phyloP scores from a whole-genome alignment of 176 grass and related monocot species.

The Zizania latifolia region DNA sequence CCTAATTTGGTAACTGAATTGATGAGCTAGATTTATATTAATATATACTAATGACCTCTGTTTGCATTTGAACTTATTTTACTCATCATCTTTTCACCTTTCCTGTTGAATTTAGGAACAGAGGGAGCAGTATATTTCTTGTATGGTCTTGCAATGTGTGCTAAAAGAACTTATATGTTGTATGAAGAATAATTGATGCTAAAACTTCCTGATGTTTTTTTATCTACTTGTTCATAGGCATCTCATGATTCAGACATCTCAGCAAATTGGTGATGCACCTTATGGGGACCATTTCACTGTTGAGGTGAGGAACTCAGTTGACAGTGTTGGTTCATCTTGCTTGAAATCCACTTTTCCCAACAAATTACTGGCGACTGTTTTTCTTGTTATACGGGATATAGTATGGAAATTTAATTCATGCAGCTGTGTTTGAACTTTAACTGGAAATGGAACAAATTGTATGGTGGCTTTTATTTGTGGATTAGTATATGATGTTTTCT shows the following conservation, averaged over 20 bases:
- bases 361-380: neutral
- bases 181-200: slow-evolving; percentile 12
- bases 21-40: neutral
- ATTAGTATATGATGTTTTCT: neutral
- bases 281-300: slow-evolving; percentile 89
- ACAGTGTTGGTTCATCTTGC: slow-evolving; percentile 20
- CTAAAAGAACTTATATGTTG: slow-evolving; percentile 10
- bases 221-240: slow-evolving; percentile 38
- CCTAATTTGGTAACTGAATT: neutral
- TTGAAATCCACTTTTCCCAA: neutral
- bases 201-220: slow-evolving; percentile 23
- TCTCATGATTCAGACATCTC: slow-evolving; percentile 73
- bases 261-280: slow-evolving; percentile 70
- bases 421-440: neutral
- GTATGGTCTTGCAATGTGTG: neutral
- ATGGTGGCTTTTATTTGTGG: neutral
- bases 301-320: slow-evolving; percentile 48
- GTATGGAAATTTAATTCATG: neutral
- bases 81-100: neutral
- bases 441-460: neutral
- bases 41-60: neutral
- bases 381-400: slow-evolving; percentile 3
- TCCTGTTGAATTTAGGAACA: slow-evolving; percentile 2
- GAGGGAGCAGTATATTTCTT: neutral
- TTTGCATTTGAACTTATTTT: neutral